phyloP scores from a whole-genome alignment of 1,139 yeast genomes.

The Yarrowia galli region DNA sequence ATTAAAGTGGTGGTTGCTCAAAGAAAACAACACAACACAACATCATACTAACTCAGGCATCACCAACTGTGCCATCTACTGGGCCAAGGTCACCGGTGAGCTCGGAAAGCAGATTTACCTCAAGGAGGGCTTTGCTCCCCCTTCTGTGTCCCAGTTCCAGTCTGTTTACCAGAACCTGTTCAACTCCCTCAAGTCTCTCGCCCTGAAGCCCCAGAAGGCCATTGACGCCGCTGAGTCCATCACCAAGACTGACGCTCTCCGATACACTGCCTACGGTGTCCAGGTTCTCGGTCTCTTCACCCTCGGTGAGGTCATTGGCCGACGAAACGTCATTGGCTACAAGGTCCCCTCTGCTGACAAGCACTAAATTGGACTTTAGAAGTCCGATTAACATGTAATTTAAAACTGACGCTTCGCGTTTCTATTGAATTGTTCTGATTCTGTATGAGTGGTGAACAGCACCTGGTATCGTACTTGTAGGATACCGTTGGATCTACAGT shows the following conservation, averaged over 20 bases:
- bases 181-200: slow-evolving; percentile 60
- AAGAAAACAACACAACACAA: neutral
- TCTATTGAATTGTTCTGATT: slow-evolving; percentile 7
- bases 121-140: slow-evolving; percentile 94
- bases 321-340: slow-evolving; percentile 90
- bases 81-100: slow-evolving; percentile 90
- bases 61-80: slow-evolving; percentile 59
- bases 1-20: neutral
- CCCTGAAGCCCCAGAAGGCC: slow-evolving; percentile 52
- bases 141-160: slow-evolving; percentile 79
- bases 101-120: slow-evolving; percentile 87
- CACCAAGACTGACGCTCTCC: slow-evolving; percentile 64
- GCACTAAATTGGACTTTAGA: slow-evolving; percentile 27
- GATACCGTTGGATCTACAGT: too few relatives aligned
- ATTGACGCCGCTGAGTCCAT: slow-evolving; percentile 55
- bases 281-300: slow-evolving; percentile 93
- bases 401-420: slow-evolving; percentile 32
- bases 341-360: slow-evolving; percentile 50
- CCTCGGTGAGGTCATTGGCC: slow-evolving; percentile 95
- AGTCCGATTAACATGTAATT: slow-evolving; percentile 27
- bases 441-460: neutral
- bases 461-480: too few relatives aligned
- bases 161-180: slow-evolving; percentile 68
- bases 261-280: slow-evolving; percentile 76
- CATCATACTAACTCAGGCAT: slow-evolving; percentile 39